Percentiles rank a stretch among this genome's conserved stretches.
phyloP scores from a whole-genome alignment of 257 asterid species.

The Thymus quinquecostatus region DNA sequence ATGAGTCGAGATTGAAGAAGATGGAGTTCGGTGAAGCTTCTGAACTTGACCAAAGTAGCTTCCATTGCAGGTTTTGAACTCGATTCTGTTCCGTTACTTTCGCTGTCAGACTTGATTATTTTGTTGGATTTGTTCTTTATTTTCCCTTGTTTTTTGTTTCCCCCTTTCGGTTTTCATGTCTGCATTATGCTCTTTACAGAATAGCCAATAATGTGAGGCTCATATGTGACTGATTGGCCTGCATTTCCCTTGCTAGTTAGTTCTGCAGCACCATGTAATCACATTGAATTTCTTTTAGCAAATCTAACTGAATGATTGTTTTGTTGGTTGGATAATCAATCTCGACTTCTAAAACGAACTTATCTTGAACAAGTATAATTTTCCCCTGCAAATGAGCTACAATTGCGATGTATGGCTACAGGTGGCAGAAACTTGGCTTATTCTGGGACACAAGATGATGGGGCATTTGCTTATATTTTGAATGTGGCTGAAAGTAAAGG shows the following conservation, averaged over 20 bases:
- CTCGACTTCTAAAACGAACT: neutral
- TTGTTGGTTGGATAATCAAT: neutral
- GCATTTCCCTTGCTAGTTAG: neutral
- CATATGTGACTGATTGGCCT: neutral
- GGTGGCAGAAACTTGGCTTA: constrained; percentile 1
- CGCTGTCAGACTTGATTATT: neutral
- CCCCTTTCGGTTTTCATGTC: neutral
- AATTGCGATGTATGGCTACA: neutral
- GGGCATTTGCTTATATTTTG: neutral
- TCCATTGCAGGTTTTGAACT: neutral
- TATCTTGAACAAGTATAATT: neutral
- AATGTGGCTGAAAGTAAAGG: neutral
- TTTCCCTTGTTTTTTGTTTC: no score
- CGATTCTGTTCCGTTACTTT: neutral
- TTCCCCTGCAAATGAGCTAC: neutral
- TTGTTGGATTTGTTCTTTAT: neutral
- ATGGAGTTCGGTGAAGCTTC: constrained; percentile 20
- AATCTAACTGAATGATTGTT: neutral
- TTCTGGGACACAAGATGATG: neutral
- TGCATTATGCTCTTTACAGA: neutral
- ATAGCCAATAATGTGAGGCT: no score
- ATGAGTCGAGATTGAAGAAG: constrained; percentile 22
- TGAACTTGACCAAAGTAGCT: neutral
- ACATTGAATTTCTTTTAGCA: neutral
- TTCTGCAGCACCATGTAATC: neutral